These are phyloP conservation scores for Mycena sp. DNA, from an alignment of 1,284 basidiomycete genomes.

Conservation along the genomic window DNA sequence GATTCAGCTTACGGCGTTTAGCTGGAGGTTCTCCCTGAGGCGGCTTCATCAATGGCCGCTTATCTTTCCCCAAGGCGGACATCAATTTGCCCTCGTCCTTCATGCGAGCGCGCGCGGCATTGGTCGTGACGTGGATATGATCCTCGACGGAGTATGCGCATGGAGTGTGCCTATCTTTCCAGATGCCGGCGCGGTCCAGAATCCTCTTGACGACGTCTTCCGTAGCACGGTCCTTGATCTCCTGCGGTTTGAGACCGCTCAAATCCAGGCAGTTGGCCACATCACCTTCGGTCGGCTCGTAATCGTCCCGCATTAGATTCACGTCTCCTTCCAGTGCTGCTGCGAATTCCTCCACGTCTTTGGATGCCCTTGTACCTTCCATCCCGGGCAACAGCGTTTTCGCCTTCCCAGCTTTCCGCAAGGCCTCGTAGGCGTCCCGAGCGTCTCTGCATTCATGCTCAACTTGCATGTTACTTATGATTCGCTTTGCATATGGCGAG, in stretches of 20 bases:
- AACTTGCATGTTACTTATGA: conserved; percentile 16
- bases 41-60: not conserved
- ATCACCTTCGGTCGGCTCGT: not conserved
- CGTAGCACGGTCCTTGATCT: no score
- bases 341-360: not conserved
- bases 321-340: not conserved
- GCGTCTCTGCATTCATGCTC: conserved; percentile 30
- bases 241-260: not conserved
- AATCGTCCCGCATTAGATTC: not conserved
- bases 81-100: not conserved
- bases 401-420: conserved; percentile 1
- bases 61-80: not conserved
- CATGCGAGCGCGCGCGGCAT: not conserved
- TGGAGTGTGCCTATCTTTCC: no score
- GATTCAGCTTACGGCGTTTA: not conserved
- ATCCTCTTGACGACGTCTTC: no score
- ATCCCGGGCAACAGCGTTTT: not conserved
- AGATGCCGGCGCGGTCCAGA: no score
- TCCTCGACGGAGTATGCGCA: not conserved
- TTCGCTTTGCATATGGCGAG: accelerated
- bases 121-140: not conserved
- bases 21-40: not conserved
- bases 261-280: not conserved
- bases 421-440: not conserved
- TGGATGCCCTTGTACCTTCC: not conserved